phyloP scores from a whole-genome alignment of 106 monocot species.

The Dioscorea dumetorum region DNA sequence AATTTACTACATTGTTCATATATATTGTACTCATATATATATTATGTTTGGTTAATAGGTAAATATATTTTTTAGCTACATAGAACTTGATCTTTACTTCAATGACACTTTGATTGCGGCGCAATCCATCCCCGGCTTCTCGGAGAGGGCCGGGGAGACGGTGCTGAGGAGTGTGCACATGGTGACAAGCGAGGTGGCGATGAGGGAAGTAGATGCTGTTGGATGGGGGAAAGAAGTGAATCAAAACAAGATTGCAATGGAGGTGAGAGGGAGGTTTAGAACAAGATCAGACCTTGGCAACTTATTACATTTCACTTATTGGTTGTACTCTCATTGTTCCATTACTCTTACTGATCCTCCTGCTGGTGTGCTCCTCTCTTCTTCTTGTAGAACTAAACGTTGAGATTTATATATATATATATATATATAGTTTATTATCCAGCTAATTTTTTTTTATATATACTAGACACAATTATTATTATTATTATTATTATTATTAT shows the following conservation, averaged over 20 bases:
- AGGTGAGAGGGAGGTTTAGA: constrained; percentile 28
- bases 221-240: constrained; percentile 25
- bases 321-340: constrained; percentile 26
- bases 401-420: too few relatives aligned
- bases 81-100: constrained; percentile 62
- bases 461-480: too few relatives aligned
- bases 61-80: constrained; percentile 29
- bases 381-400: constrained; percentile 28
- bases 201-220: constrained; percentile 21
- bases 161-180: constrained; percentile 41
- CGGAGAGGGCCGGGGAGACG: constrained; percentile 25
- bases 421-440: too few relatives aligned
- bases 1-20: too few relatives aligned
- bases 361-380: constrained; percentile 30
- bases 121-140: constrained; percentile 33
- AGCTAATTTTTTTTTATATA: too few relatives aligned
- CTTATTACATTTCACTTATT: constrained; percentile 33
- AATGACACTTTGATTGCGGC: constrained; percentile 36
- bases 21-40: too few relatives aligned
- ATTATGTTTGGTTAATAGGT: background rate
- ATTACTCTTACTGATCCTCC: constrained; percentile 49
- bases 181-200: constrained; percentile 47
- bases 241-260: constrained; percentile 20
- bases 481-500: too few relatives aligned
- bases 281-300: constrained; percentile 31